Conservation (phyloP, 2,329 filamentous ascomycete genomes). For the Xylaria sp. region DNA sequence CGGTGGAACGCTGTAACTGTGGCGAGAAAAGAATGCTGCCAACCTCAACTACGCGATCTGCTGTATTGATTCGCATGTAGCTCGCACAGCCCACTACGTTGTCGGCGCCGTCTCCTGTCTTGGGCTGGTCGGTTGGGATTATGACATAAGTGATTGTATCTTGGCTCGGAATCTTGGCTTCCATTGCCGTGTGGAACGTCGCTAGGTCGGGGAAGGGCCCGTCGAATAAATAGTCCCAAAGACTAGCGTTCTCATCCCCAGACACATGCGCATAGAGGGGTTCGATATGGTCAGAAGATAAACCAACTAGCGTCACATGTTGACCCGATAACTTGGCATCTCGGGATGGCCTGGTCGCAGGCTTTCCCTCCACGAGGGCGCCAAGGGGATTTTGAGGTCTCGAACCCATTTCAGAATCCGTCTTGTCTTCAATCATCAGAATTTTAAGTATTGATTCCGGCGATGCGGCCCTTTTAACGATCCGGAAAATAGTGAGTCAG, state of each 20-base stretch:
- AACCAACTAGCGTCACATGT: slow-evolving; percentile 31
- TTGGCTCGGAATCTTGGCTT: slow-evolving; percentile 21
- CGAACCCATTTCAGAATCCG: slow-evolving; percentile 2
- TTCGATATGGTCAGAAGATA: slow-evolving; percentile 30
- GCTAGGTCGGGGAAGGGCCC: slow-evolving; percentile 34
- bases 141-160: slow-evolving; percentile 38
- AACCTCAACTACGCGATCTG: slow-evolving; percentile 60
- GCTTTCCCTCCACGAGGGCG: slow-evolving; percentile 17
- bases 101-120: slow-evolving; percentile 10
- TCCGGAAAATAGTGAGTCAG: no score
- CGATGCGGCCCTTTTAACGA: no score
- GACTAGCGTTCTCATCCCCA: slow-evolving; percentile 32
- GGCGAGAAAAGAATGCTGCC: slow-evolving; percentile 59
- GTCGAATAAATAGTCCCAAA: slow-evolving; percentile 39
- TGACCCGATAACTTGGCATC: slow-evolving; percentile 32
- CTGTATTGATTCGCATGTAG: slow-evolving; percentile 52
- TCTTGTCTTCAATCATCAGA: no score
- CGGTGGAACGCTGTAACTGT: slow-evolving; percentile 57
- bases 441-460: no score
- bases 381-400: slow-evolving; percentile 23
- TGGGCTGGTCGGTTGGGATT: slow-evolving; percentile 25
- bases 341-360: slow-evolving; percentile 29
- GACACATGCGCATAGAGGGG: slow-evolving; percentile 33
- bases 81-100: slow-evolving; percentile 35
- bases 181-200: slow-evolving; percentile 30